phyloP scores from a whole-genome alignment of 768 basidiomycete species.

The Mycena amicta region DNA sequence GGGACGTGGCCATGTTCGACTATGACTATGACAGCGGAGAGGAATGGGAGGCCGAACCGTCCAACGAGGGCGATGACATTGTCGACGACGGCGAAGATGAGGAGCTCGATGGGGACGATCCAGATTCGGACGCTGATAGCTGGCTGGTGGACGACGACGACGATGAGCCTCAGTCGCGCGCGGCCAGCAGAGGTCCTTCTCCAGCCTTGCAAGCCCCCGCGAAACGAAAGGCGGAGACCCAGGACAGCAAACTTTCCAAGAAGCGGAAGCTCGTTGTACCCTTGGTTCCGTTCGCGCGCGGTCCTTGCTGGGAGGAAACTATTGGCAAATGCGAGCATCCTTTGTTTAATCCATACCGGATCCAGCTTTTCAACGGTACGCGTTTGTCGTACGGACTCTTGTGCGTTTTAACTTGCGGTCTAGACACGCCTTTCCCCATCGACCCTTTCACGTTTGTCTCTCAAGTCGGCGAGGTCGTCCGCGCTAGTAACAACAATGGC shows the following conservation, averaged over 20 bases:
- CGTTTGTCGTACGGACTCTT: slow-evolving; percentile 8
- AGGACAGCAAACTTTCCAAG: slow-evolving; percentile 55
- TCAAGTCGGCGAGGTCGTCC: slow-evolving; percentile 39
- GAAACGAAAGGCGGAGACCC: slow-evolving; percentile 70
- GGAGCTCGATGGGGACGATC: slow-evolving; percentile 57
- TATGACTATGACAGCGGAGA: slow-evolving; percentile 94
- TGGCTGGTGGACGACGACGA: slow-evolving; percentile 82
- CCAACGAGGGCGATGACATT: slow-evolving; percentile 77
- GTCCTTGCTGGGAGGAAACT: slow-evolving; percentile 76
- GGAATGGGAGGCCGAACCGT: slow-evolving; percentile 93
- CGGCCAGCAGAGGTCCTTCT: slow-evolving; percentile 7
- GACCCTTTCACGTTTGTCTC: slow-evolving; percentile 81
- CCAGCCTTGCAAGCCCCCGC: slow-evolving; percentile 23
- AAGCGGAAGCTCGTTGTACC: slow-evolving; percentile 78
- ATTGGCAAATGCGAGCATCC: slow-evolving; percentile 71
- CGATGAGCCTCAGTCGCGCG: slow-evolving; percentile 47
- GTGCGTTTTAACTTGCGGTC: slow-evolving; percentile 4
- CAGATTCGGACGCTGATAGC: slow-evolving; percentile 76
- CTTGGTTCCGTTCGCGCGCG: slow-evolving; percentile 79
- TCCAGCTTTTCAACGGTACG: slow-evolving; percentile 86
- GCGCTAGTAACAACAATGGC: slow-evolving; percentile 32
- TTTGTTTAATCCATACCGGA: slow-evolving; percentile 71
- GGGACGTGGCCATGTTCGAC: slow-evolving; percentile 77
- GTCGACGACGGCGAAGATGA: slow-evolving; percentile 71
- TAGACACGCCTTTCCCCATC: slow-evolving; percentile 73